Evolutionary conservation across 228 moss, liverwort and hornwort genomes (phyloP).

Genomic region (Sphagnum fallax): DNA sequence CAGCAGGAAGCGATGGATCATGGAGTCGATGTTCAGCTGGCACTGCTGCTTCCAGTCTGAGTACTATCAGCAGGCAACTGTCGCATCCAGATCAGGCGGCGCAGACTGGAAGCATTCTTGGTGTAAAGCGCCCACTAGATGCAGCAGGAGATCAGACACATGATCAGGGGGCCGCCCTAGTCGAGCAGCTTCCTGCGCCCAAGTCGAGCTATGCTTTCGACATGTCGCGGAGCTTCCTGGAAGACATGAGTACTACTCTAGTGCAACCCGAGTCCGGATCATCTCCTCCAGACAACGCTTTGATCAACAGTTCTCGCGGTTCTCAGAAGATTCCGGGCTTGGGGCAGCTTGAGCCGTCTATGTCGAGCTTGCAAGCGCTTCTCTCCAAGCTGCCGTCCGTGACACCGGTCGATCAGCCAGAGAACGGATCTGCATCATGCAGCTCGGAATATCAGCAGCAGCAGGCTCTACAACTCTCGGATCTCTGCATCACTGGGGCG

Average conservation of each 20-base stretch:
- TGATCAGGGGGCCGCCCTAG: background rate
- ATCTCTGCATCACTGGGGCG: no score
- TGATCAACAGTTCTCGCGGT: conserved; percentile 22
- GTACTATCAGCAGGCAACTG: background rate
- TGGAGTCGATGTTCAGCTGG: background rate
- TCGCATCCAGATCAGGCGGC: no score
- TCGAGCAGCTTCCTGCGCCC: background rate
- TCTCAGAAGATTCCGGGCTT: conserved; percentile 15
- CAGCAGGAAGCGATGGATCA: background rate
- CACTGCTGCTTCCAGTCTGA: background rate
- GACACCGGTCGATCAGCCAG: conserved; percentile 22
- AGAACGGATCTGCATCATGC: background rate
- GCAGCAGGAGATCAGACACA: background rate
- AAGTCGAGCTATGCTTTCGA: background rate
- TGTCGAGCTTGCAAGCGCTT: conserved; percentile 45
- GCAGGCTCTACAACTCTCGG: no score
- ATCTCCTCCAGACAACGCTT: conserved; percentile 34
- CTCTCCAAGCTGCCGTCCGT: conserved; percentile 43
- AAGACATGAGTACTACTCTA: background rate
- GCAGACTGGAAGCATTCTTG: conserved; percentile 5
- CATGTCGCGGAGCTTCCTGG: background rate
- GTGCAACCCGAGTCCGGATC: conserved; percentile 14
- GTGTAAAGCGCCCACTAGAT: conserved; percentile 34
- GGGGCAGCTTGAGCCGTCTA: conserved; percentile 22
- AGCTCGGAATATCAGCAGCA: no score